Conservation (phyloP, 1,139 yeast genomes). For the Taphrina wiesneri region DNA sequence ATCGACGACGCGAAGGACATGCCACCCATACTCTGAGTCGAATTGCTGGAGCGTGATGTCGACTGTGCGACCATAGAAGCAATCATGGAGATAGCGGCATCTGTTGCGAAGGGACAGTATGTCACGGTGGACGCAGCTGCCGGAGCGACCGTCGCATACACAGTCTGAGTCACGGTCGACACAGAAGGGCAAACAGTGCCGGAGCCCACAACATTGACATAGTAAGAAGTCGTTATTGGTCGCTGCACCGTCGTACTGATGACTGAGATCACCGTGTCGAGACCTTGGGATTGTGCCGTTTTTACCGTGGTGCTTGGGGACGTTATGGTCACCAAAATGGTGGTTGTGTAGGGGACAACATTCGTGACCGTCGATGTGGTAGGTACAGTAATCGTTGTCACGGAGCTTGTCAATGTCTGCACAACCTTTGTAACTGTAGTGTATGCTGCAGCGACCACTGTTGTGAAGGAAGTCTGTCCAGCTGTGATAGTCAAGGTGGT, state of each 20-base stretch:
- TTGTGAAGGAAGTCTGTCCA: not conserved
- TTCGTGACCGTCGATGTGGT: not conserved
- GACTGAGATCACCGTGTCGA: not conserved
- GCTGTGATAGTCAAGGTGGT: not conserved
- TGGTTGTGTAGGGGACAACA: not conserved
- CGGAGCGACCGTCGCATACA: not conserved
- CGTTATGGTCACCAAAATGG: not conserved
- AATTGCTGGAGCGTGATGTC: not conserved
- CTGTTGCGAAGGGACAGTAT: slow-evolving; percentile 14
- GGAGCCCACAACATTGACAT: not conserved
- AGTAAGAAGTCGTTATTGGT: not conserved
- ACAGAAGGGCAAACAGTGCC: not conserved
- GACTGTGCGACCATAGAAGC: not conserved
- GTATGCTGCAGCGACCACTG: not conserved
- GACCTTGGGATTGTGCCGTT: not conserved
- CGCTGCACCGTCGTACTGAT: not conserved
- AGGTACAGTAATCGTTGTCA: not conserved
- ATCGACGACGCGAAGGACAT: not conserved
- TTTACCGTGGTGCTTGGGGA: not conserved
- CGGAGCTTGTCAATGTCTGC: not conserved
- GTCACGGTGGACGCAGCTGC: slow-evolving; percentile 5
- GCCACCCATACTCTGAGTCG: not conserved
- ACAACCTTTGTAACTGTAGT: not conserved
- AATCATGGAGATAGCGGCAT: not conserved
- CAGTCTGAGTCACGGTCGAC: not conserved